Evolutionary conservation across 306 rosid genomes (phyloP).

Genomic region (Argentina anserina): DNA sequence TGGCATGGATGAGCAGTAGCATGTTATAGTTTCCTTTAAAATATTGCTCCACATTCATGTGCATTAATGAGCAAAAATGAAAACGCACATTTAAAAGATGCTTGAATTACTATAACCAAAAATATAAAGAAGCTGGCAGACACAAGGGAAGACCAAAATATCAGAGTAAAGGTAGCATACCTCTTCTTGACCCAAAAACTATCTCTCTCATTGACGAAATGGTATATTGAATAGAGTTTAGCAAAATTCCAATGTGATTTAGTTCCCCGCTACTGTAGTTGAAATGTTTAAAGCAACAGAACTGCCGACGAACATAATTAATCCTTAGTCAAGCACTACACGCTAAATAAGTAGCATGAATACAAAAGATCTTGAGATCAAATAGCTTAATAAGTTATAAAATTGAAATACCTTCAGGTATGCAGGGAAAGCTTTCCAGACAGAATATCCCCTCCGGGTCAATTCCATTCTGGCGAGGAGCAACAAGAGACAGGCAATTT

Average conservation of each 20-base stretch:
- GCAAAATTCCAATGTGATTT: background rate
- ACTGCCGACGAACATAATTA: constrained; percentile 37
- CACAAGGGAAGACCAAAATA: background rate
- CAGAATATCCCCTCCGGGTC: constrained; percentile 59
- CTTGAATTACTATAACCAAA: too few species aligned
- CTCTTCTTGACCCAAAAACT: constrained; percentile 24
- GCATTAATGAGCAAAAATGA: background rate
- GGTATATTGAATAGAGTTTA: constrained; percentile 1
- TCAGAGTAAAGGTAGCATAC: constrained; percentile 22
- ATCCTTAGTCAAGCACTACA: background rate
- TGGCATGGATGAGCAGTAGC: background rate
- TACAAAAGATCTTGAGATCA: background rate
- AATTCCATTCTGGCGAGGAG: constrained; percentile 48
- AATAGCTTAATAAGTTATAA: background rate
- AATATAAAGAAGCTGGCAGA: too few species aligned
- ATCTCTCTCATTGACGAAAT: constrained; percentile 17
- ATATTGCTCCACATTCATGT: background rate
- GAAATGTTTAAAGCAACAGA: constrained; percentile 51
- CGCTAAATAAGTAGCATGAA: background rate
- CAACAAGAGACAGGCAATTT: constrained; percentile 38
- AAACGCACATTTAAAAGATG: too few species aligned
- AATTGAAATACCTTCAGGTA: constrained; percentile 60
- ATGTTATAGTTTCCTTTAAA: background rate
- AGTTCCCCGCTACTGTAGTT: constrained; percentile 22
- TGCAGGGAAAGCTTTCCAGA: constrained; percentile 51